These are phyloP conservation scores for Trichophyton benhamiae DNA, from an alignment of 2,329 filamentous ascomycete genomes.

Conservation along the genomic window DNA sequence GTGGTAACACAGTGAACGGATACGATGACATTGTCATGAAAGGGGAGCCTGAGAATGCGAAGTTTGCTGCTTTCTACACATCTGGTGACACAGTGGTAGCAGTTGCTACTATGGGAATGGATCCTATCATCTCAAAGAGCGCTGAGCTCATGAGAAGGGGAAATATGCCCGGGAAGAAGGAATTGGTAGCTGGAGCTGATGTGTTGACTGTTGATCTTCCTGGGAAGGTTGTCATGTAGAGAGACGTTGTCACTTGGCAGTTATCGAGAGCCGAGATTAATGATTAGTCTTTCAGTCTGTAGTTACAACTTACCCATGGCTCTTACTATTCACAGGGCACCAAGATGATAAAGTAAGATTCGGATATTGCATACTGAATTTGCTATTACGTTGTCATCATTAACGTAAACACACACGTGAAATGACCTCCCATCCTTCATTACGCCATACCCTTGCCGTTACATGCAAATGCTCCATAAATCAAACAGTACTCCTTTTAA, in stretches of 20 bases:
- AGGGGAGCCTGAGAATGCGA: slow-evolving; percentile 62
- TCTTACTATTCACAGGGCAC: no score
- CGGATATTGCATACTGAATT: no score
- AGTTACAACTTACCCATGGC: no score
- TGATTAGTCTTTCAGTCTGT: no score
- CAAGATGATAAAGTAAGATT: no score
- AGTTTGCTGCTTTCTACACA: slow-evolving; percentile 82
- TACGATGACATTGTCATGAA: slow-evolving; percentile 77
- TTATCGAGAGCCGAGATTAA: background rate
- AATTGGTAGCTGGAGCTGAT: slow-evolving; percentile 49
- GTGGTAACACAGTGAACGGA: slow-evolving; percentile 69
- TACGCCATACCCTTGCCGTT: background rate
- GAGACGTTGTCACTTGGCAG: background rate
- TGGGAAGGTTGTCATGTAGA: slow-evolving; percentile 6
- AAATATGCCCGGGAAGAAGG: slow-evolving; percentile 71
- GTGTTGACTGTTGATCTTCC: slow-evolving; percentile 20
- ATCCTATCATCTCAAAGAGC: slow-evolving; percentile 72
- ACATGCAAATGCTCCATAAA: background rate
- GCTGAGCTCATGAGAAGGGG: slow-evolving; percentile 73
- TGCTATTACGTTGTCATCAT: no score
- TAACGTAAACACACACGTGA: background rate
- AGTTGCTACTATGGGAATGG: slow-evolving; percentile 78
- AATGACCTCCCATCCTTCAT: background rate
- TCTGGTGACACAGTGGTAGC: slow-evolving; percentile 79
- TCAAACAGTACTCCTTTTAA: slow-evolving; percentile 1